Base-by-base conservation (phyloP, 2,329 filamentous ascomycete genomes). In the Nemania sp. region DNA sequence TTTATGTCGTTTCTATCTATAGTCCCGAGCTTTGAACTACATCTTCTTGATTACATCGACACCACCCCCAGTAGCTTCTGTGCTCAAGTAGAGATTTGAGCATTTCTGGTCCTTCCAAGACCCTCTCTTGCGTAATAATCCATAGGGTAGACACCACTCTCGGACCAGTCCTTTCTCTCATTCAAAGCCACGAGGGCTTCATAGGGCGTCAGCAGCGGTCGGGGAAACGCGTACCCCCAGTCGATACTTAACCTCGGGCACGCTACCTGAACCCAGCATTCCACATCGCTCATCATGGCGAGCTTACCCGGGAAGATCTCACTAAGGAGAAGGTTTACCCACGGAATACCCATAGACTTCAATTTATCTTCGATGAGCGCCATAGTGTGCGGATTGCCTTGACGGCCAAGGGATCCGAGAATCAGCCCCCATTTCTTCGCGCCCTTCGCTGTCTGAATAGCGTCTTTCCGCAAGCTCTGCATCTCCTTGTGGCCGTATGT, bases 291-390 rank as follows among this genome's bases (percentile, higher is more conserved):
- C 93, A 99, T 98, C 84, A 96, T 90, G 0, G 93, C 94, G 72
- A 99, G 82, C 82, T 98, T 99, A 0, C 93, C 94, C 0, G 97
- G 96, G 79, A 98, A 98, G 62, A 99, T 98, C 83, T 99, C 96
- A 70, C 92, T 96, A 3, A 99, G 86, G 10, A 98, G 83, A 1
- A 99, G 79, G 73, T 97, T 95, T 47, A 99, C 88, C 75, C 90
- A 94, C 0, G 93, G 92, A 11, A 97, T 92, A 0, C 91, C 92
- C 68, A 88, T 85, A 51, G 89, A 86, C 24, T 85, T 86, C 2
- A 99, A 85, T 68, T 91, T 88, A 60, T 87, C 86, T 82, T 98
- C 95, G 60, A 99, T 96, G 74, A 97, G 84, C 0, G 87, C 85
- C 86, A 99, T 90, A 0, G 94, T 98, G 76, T 98, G 90, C 15